Evolutionary conservation across 2,329 filamentous ascomycete species (phyloP), one percentile per base, ranked within the genome.

Genomic region (Parafenestella ontariensis): DNA sequence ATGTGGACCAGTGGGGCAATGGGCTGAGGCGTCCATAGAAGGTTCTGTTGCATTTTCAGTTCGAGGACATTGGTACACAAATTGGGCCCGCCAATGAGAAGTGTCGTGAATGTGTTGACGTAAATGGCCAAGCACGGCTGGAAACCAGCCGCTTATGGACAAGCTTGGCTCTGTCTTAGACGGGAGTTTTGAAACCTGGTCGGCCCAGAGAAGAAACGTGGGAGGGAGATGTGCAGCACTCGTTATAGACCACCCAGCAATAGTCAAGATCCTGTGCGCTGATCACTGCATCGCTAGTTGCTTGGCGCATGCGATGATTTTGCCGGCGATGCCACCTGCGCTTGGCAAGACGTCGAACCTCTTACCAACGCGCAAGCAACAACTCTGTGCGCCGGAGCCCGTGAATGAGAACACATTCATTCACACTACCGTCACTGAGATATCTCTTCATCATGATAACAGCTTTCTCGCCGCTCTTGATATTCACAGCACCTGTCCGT

Each of bases 81-180:
- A 68, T 69, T 47, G 18, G 41, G 42, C 42, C 37, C 52, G 49
- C 70, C 68, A 72, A 74, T 70, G 58, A 54, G 58, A 55, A 31
- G 58, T 55, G 40, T 43, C 18, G 46, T 28, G 36, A 59, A 51
- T 52, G 47, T 43, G 36, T 57, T 60, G 65, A 58, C 59, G 58
- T 64, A 56, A 66, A 59, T 52, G 39, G 70, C 72, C 68, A 71
- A 73, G 60, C 59, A 62, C 64, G 64, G 63, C 58, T 59, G 54
- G 58, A 59, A 49, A 54, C 47, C 45, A 60, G 66, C 63, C 65
- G 65, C 62, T 41, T 26, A 6, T 41, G 28, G 23, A 26, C 34
- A 28, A 42, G 56, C 59, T 63, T 58, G 58, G 64, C 61, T 50
- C 51, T 39, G 56, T 58, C 56, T 46, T 37, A 54, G 29, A 51